phyloP scores from a whole-genome alignment of 2,329 filamentous ascomycete genomes.

The Pseudonectria buxi region DNA sequence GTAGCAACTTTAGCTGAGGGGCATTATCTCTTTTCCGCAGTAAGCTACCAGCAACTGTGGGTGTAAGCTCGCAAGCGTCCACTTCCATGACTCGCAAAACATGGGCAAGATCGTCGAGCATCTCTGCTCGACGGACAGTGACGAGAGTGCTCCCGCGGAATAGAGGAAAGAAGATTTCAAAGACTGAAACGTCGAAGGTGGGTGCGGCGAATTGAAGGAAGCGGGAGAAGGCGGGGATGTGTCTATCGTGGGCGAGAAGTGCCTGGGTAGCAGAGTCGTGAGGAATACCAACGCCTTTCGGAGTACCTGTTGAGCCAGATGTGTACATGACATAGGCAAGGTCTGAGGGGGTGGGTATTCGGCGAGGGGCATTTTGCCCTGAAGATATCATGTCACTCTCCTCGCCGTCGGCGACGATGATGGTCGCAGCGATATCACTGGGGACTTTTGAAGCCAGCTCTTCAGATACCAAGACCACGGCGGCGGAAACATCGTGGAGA shows the following conservation, averaged over 20 bases:
- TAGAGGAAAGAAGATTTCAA: slow-evolving; percentile 88
- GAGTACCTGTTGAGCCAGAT: slow-evolving; percentile 80
- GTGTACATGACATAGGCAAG: slow-evolving; percentile 92
- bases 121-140: slow-evolving; percentile 57
- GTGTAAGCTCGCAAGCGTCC: slow-evolving; percentile 84
- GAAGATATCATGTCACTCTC: slow-evolving; percentile 2
- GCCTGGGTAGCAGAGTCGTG: slow-evolving; percentile 77
- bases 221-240: slow-evolving; percentile 68
- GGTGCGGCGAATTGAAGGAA: slow-evolving; percentile 91
- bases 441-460: slow-evolving; percentile 38
- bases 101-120: slow-evolving; percentile 69
- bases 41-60: slow-evolving; percentile 75
- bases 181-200: slow-evolving; percentile 91
- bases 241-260: slow-evolving; percentile 69
- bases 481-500: slow-evolving; percentile 65
- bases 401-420: slow-evolving; percentile 32
- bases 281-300: slow-evolving; percentile 80
- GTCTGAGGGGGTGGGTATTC: slow-evolving; percentile 27
- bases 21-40: slow-evolving; percentile 60
- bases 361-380: slow-evolving; percentile 6
- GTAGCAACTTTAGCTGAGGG: slow-evolving; percentile 60
- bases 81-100: slow-evolving; percentile 59
- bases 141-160: slow-evolving; percentile 68
- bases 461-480: slow-evolving; percentile 57
- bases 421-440: slow-evolving; percentile 19